These are phyloP conservation scores for Coemansia sp. DNA, from an alignment of 192 early-diverging fungal species.

Conservation along the genomic window DNA sequence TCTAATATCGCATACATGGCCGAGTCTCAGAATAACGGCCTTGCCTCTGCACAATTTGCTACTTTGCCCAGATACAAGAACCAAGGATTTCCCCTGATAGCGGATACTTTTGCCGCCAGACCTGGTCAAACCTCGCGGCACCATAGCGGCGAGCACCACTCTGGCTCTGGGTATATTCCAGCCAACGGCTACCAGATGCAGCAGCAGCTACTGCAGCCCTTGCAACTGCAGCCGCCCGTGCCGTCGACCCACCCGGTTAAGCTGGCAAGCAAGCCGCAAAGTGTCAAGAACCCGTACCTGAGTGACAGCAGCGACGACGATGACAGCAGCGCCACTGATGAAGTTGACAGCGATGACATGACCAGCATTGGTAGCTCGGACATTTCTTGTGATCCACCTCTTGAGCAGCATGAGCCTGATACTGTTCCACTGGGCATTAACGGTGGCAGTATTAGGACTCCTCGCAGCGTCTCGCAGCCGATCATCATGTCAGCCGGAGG, in stretches of 20 bases:
- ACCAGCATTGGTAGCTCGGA: conserved; percentile 31
- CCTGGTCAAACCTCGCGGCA: neutral
- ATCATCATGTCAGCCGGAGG: neutral
- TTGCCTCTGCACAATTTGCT: neutral
- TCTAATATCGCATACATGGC: conserved; percentile 28
- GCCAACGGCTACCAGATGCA: conserved; percentile 13
- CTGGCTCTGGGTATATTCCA: neutral
- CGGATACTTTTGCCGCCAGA: conserved; percentile 12
- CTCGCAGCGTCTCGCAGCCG: conserved; percentile 17
- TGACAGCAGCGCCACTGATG: conserved; percentile 1
- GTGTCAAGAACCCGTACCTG: conserved; percentile 37
- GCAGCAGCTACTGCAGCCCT: conserved; percentile 2
- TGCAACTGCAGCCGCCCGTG: conserved; percentile 10
- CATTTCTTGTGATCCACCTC: conserved; percentile 13
- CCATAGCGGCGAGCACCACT: neutral
- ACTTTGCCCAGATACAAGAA: conserved; percentile 1
- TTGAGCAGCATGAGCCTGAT: neutral
- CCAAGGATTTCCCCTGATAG: conserved; percentile 10
- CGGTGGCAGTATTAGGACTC: neutral
- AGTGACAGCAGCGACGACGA: conserved; percentile 40
- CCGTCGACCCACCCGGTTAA: conserved; percentile 41
- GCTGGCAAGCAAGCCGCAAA: conserved; percentile 26
- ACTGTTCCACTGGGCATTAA: neutral
- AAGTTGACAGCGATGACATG: conserved; percentile 15
- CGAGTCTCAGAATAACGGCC: conserved; percentile 7